Evolutionary conservation across 768 basidiomycete species (phyloP), one percentile per base, ranked within the genome.

Genomic region (Brasilioporus rufonigricans): DNA sequence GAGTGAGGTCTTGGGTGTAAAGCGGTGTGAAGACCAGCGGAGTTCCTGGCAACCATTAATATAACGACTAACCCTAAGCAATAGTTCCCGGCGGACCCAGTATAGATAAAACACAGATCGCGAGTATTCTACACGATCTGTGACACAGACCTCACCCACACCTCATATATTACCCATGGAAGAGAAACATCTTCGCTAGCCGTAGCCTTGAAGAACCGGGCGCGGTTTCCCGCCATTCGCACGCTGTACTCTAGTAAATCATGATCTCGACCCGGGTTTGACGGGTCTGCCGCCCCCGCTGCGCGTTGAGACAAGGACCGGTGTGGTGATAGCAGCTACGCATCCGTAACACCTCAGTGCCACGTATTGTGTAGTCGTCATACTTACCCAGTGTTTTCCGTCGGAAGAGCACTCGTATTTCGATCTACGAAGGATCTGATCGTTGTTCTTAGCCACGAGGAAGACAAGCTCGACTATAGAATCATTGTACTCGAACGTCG

Each of bases 101-200:
- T 21, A 11, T 11, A 26, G n/a, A 18, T 60, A 44, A 43, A 51
- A 53, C n/a, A 32, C 44, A 23, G 21, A 18, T 44, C 40, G 26
- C 21, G 16, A 21, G 23, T 23, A 29, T 3, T 45, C 59, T 57
- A 64, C 31, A 23, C 32, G 50, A 21, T 39, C 41, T 48, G 47
- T 47, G 56, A 44, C 50, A 60, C 23, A 24, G 53, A 65, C 50
- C 74, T 64, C 48, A 74, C 53, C 78, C 77, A 79, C 16, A 77
- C 64, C 56, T 76, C 79, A 47, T 71, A 67, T 49, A 80, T 57
- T 48, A 58, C 58, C 76, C 77, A 79, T 10, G 62, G 61, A 44
- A 63, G 58, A 31, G 66, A 47, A 46, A 70, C 61, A 50, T 71
- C 60, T 33, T 57, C 59, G 32, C 55, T 41, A 21, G 72, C 67